phyloP scores from a whole-genome alignment of 352 stramenopile genomes.

The Saprolegnia parasitica region DNA sequence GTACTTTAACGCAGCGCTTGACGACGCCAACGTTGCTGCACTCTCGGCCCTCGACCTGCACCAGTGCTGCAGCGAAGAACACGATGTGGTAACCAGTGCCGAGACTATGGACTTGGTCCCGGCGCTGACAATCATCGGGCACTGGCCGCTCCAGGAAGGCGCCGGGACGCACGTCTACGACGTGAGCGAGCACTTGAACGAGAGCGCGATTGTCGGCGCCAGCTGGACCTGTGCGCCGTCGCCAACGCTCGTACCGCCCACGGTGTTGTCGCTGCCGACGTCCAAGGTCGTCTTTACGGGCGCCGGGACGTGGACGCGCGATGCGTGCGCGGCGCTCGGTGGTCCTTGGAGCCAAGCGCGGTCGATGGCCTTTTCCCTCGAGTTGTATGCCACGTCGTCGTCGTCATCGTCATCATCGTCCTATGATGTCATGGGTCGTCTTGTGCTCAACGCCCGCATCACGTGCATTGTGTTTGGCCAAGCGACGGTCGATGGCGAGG shows the following conservation, averaged over 20 bases:
- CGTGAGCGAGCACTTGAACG: background rate
- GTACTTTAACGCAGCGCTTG: slow-evolving; percentile 16
- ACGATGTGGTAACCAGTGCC: too few relatives aligned
- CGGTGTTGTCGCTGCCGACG: background rate
- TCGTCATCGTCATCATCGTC: background rate
- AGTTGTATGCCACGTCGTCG: background rate
- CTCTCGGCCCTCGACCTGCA: background rate
- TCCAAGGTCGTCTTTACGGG: slow-evolving; percentile 4
- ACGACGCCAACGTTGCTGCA: background rate
- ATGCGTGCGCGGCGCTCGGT: background rate
- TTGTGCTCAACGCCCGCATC: slow-evolving; percentile 8
- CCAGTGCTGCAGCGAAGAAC: background rate
- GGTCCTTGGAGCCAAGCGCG: slow-evolving; percentile 4
- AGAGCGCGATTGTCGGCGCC: slow-evolving; percentile 5
- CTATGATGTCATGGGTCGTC: background rate
- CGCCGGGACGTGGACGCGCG: slow-evolving; percentile 1
- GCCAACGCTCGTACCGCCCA: background rate
- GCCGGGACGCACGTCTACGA: slow-evolving; percentile 9
- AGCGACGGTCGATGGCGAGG: background rate
- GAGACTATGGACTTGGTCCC: background rate
- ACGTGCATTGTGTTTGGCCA: background rate
- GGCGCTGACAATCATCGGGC: background rate
- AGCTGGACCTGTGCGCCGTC: background rate
- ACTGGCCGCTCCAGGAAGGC: slow-evolving; percentile 27
- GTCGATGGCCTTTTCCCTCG: slow-evolving; percentile 5